Evolutionary conservation across 495 filamentous ascomycete genomes (phyloP).

Genomic region (Schizothecium vesticola): DNA sequence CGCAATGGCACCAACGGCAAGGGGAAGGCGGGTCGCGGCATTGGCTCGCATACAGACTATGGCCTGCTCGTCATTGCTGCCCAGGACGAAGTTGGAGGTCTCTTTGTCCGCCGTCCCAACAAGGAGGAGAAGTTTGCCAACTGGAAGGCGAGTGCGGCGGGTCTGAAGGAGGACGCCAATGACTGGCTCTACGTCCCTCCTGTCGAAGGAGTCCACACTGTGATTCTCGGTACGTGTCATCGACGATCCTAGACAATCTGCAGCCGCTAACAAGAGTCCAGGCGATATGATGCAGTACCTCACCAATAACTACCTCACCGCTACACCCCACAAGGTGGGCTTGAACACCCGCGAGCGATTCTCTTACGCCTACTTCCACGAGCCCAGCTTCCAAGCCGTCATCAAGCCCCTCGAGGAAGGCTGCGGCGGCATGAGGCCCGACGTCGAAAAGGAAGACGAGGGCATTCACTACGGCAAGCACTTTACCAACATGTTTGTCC

Average conservation of each 20-base stretch:
- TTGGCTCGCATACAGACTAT: conserved; percentile 45
- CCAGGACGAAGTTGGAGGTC: conserved; percentile 41
- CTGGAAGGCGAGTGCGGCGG: conserved; percentile 41
- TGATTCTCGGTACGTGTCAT: conserved; percentile 37
- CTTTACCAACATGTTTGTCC: conserved; percentile 47
- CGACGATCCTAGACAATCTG: not conserved
- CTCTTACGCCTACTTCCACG: conserved; percentile 43
- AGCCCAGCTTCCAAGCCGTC: conserved; percentile 42
- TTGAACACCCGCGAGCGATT: conserved; percentile 41
- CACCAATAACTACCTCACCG: conserved; percentile 34
- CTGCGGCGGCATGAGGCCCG: conserved; percentile 13
- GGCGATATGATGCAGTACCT: conserved; percentile 47
- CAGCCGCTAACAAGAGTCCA: conserved; percentile 6
- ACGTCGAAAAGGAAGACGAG: conserved; percentile 7
- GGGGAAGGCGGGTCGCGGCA: conserved; percentile 40
- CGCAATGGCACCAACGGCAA: conserved; percentile 39
- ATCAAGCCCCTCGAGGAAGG: conserved; percentile 30
- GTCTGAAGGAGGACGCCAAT: conserved; percentile 37
- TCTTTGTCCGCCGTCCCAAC: conserved; percentile 37
- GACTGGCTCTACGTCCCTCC: conserved; percentile 42
- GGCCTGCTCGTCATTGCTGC: conserved; percentile 41
- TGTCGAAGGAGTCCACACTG: conserved; percentile 32
- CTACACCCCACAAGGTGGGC: conserved; percentile 44
- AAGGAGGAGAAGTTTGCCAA: conserved; percentile 36
- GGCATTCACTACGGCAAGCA: conserved; percentile 45